These are phyloP conservation scores for Didymella sp. DNA, from an alignment of 2,329 filamentous ascomycete species.

Conservation along the genomic window DNA sequence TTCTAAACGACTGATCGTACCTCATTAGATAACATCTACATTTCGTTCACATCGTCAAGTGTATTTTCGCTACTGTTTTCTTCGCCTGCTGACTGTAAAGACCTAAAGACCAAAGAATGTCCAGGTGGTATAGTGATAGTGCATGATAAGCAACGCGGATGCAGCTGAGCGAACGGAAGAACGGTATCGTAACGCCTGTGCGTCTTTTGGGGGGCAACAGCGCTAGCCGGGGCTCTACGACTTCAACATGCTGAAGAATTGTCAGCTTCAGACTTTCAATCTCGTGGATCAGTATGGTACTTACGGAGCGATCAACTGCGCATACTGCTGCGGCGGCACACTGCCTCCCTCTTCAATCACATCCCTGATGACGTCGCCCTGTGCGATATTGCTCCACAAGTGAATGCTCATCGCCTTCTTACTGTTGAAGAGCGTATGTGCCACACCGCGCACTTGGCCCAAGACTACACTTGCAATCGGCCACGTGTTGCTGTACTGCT, in stretches of 20 bases:
- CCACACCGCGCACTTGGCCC: conserved; percentile 76
- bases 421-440: conserved; percentile 70
- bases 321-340: conserved; percentile 46
- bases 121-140: conserved; percentile 13
- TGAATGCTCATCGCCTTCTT: conserved; percentile 53
- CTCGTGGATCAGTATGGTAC: conserved; percentile 14
- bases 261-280: background rate
- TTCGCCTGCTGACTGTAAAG: background rate
- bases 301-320: conserved; percentile 47
- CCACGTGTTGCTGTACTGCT: conserved; percentile 73
- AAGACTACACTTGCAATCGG: conserved; percentile 73
- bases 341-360: conserved; percentile 44
- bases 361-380: conserved; percentile 44
- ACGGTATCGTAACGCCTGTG: background rate
- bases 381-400: conserved; percentile 47
- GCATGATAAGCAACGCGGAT: conserved; percentile 4
- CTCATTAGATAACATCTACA: conserved; percentile 15
- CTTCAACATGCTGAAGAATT: conserved; percentile 38
- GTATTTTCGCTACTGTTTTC: conserved; percentile 2
- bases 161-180: conserved; percentile 6
- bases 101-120: background rate
- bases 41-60: conserved; percentile 7
- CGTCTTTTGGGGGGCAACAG: background rate
- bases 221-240: conserved; percentile 25
- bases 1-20: conserved; percentile 1